Conservation (phyloP, 2,329 filamentous ascomycete genomes). For the Epichloe coenophiala region DNA sequence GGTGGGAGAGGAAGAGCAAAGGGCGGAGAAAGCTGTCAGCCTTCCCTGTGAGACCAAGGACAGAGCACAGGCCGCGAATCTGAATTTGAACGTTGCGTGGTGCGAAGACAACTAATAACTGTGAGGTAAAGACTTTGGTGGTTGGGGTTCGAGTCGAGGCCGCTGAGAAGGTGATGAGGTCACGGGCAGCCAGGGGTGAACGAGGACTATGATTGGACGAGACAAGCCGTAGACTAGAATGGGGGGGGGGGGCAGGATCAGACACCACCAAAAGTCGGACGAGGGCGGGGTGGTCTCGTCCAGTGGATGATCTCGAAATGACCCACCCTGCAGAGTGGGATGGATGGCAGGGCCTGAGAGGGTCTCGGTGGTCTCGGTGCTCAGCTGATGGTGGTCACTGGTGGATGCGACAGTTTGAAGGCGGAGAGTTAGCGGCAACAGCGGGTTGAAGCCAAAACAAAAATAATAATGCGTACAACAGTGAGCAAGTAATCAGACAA, state of each 20-base stretch:
- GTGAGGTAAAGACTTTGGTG: neutral
- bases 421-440: neutral
- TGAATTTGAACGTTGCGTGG: constrained; percentile 3
- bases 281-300: constrained; percentile 3
- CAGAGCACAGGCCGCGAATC: neutral
- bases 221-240: neutral
- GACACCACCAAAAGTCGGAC: constrained; percentile 2
- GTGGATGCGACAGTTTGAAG: neutral
- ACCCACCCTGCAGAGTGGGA: constrained; percentile 1
- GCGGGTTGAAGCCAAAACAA: neutral
- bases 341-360: neutral
- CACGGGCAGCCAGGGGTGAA: constrained; percentile 10
- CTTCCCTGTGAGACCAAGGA: neutral
- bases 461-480: neutral
- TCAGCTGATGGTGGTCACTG: constrained; percentile 2
- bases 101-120: neutral
- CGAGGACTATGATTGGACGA: constrained; percentile 9
- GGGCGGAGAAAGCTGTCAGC: neutral
- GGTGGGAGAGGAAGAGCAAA: neutral
- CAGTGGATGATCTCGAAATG: constrained; percentile 2
- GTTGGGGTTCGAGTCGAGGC: constrained; percentile 4
- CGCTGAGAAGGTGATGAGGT: constrained; percentile 12
- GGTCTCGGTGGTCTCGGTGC: neutral
- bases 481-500: neutral
- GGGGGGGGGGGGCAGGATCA: constrained; percentile 1